phyloP scores from a whole-genome alignment of 1,139 yeast genomes.

The Candida sp. region DNA sequence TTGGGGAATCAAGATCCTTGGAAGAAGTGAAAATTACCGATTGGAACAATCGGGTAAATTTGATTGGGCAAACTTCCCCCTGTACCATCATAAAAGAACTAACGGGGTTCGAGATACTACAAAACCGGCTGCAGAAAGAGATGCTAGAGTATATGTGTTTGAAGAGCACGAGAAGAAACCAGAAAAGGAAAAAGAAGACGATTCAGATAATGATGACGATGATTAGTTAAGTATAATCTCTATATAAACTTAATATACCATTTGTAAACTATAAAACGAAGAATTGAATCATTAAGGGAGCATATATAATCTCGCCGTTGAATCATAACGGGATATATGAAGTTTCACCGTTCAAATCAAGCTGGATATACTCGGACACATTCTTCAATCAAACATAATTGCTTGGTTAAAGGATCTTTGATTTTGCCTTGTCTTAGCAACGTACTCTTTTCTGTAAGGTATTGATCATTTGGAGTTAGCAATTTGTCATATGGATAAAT shows the following conservation, averaged over 20 bases:
- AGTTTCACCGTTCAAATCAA: too few relatives aligned
- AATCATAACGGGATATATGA: too few relatives aligned
- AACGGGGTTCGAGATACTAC: conserved; percentile 71
- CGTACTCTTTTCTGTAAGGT: conserved; percentile 24
- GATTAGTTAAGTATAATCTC: too few relatives aligned
- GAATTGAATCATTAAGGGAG: too few relatives aligned
- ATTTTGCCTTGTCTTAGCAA: conserved; percentile 38
- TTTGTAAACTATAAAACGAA: too few relatives aligned
- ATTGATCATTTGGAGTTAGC: conserved; percentile 28
- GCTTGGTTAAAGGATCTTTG: conserved; percentile 70
- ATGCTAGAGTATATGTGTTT: conserved; percentile 75
- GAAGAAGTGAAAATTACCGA: conserved; percentile 49
- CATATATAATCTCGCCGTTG: too few relatives aligned
- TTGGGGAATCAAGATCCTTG: conserved; percentile 78
- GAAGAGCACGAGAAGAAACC: conserved; percentile 32
- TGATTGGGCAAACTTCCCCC: conserved; percentile 69
- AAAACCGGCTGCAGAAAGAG: conserved; percentile 69
- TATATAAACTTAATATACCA: too few relatives aligned
- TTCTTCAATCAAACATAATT: conserved; percentile 48
- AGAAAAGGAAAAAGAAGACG: conserved; percentile 14
- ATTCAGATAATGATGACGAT: conserved; percentile 11
- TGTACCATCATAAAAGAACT: conserved; percentile 80
- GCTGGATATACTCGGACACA: conserved; percentile 75
- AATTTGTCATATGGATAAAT: conserved; percentile 70
- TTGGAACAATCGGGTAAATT: conserved; percentile 67